Evolutionary conservation across 441 rosid species (phyloP), one percentile per base, ranked within the genome.

Genomic region (Corymbia calophylla): DNA sequence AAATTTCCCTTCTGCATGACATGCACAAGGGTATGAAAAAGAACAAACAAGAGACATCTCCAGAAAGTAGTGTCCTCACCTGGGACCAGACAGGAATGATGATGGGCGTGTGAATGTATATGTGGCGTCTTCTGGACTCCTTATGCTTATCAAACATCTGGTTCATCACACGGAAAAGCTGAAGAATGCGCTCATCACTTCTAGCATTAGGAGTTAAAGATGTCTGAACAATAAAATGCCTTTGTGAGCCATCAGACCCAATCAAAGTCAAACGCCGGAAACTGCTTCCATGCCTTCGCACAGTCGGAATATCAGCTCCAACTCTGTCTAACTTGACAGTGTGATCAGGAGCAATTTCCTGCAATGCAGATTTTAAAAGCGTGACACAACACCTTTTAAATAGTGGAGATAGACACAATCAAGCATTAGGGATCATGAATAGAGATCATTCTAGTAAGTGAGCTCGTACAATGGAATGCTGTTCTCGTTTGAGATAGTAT

Each of bases 11-110:
- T 77, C n/a, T 23, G 84, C 51, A 77, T 77, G 51, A 39, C 51
- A 77, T 11, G 10, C 84, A 39, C 49, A n/a, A 53, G 84, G 25
- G 55, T 5, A n/a, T 23, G 68, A 53, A 86, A 62, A 47, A 32
- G 44, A 54, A 32, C 53, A 87, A 85, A 48, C 19, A 27, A 88
- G 87, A 19, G 29, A 56, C 7, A 18, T 32, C 44, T 39, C 53
- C 6, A 2, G 39, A 55, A 82, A 64, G 29, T 81, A 68, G 31
- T 51, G 12, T 89, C 21, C 80, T 93, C 86, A 98, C 99, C 99
- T 98, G 99, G 88, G 99, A 97, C 99, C 99, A 97, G 90, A 98
- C 99, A 90, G 99, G 99, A 94, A 98, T 97, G 62, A 97, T 98
- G 91, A 98, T 97, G 23, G 99, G 99, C 2, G 99, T 97, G 91